phyloP scores from a whole-genome alignment of 352 stramenopile species.

The Discostella stelligera region DNA sequence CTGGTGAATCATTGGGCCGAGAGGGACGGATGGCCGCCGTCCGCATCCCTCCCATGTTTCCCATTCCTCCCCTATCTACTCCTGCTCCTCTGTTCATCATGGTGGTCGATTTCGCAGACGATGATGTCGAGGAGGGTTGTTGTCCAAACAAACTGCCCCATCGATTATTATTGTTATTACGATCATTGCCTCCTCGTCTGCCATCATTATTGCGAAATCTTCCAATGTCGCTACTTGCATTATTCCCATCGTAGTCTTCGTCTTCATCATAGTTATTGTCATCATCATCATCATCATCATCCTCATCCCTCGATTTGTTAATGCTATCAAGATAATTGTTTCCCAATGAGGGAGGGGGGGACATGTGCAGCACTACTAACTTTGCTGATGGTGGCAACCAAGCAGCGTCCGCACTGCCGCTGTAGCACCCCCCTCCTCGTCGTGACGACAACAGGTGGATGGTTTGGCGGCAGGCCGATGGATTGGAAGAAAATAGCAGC shows the following conservation, averaged over 20 bases:
- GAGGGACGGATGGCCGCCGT: slow-evolving; percentile 10
- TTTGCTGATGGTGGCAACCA: not conserved
- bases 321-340: not conserved
- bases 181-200: not conserved
- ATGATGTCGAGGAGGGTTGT: not conserved
- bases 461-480: not conserved
- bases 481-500: not conserved
- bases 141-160: not conserved
- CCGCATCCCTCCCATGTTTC: not conserved
- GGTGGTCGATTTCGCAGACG: not conserved
- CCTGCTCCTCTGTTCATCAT: not conserved
- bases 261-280: no score
- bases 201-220: not conserved
- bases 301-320: not conserved
- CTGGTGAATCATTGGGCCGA: not conserved
- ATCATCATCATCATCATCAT: not conserved
- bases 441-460: not conserved
- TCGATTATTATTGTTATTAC: not conserved
- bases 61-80: not conserved
- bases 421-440: not conserved
- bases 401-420: not conserved
- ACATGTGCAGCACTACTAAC: not conserved
- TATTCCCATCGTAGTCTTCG: not conserved
- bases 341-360: not conserved
- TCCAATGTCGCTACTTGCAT: not conserved